These are phyloP conservation scores for Phoenix roebelenii DNA, from an alignment of 176 grass and related monocot genomes.

Conservation along the genomic window DNA sequence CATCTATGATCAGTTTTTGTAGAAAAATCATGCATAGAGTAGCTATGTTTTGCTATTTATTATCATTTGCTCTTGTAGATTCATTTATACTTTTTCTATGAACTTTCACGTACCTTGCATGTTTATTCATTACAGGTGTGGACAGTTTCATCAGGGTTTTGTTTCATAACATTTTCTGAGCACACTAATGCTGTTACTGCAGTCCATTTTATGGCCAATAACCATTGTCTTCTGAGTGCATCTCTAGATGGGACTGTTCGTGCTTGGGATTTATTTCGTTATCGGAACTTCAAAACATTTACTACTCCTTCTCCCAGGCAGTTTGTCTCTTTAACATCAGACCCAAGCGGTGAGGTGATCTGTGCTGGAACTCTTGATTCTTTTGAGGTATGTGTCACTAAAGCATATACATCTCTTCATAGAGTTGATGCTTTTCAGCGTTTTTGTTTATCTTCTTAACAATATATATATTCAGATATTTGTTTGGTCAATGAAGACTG, in stretches of 20 bases:
- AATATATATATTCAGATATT: constrained; percentile 51
- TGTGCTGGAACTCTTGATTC: constrained; percentile 98
- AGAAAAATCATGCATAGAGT: no score
- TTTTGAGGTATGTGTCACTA: constrained; percentile 56
- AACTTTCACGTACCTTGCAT: not conserved
- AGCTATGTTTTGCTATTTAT: no score
- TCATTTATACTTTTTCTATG: no score
- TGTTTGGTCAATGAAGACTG: constrained; percentile 99
- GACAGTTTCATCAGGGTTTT: constrained; percentile 86
- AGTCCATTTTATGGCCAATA: constrained; percentile 92
- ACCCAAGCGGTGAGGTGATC: constrained; percentile 83
- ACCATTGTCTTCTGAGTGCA: constrained; percentile 91
- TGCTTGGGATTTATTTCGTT: constrained; percentile 92
- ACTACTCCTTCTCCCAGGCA: constrained; percentile 69
- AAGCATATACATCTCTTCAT: no score
- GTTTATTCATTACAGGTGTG: constrained; percentile 51
- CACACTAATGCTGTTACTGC: constrained; percentile 90
- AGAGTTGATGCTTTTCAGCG: no score
- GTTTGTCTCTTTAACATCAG: constrained; percentile 86
- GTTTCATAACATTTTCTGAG: constrained; percentile 93
- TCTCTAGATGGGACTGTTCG: constrained; percentile 89
- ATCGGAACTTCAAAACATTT: constrained; percentile 89
- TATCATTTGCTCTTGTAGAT: no score
- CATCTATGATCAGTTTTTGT: no score
- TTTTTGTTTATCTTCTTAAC: no score